phyloP scores from a whole-genome alignment of 192 early-diverging fungal genomes.

The Obelidium mucronatum region DNA sequence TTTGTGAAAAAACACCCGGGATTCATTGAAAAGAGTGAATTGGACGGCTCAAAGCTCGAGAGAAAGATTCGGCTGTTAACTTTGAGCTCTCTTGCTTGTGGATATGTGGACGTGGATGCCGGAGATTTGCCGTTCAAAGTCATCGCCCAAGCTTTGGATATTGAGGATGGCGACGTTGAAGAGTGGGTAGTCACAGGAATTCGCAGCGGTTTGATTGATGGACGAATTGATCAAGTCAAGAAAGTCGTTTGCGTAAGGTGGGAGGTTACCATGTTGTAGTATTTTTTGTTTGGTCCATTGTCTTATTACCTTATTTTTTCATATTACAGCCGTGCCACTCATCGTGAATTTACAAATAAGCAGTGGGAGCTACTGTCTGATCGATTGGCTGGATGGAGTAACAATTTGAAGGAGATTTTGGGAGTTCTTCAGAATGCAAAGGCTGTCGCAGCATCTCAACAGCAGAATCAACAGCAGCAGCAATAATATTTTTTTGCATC shows the following conservation, averaged over 20 bases:
- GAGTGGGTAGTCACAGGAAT: conserved; percentile 95
- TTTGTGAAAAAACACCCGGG: conserved; percentile 64
- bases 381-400: conserved; percentile 80
- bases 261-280: conserved; percentile 7
- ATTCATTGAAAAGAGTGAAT: conserved; percentile 62
- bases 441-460: background rate
- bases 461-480: background rate
- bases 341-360: conserved; percentile 79
- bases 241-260: conserved; percentile 75
- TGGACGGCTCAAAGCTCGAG: conserved; percentile 60
- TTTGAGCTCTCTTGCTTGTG: conserved; percentile 78
- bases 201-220: conserved; percentile 90
- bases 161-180: conserved; percentile 86
- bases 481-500: too few relatives aligned
- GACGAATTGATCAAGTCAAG: conserved; percentile 91
- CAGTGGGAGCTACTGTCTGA: conserved; percentile 83
- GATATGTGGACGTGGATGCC: conserved; percentile 54
- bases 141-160: conserved; percentile 78
- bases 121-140: conserved; percentile 71
- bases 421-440: conserved; percentile 72
- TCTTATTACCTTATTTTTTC: background rate
- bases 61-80: conserved; percentile 89
- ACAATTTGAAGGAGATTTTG: conserved; percentile 78
- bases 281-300: conserved; percentile 12
- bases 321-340: conserved; percentile 72